phyloP scores from a whole-genome alignment of 1,284 basidiomycete species.

The Boletellus deceptivus region DNA sequence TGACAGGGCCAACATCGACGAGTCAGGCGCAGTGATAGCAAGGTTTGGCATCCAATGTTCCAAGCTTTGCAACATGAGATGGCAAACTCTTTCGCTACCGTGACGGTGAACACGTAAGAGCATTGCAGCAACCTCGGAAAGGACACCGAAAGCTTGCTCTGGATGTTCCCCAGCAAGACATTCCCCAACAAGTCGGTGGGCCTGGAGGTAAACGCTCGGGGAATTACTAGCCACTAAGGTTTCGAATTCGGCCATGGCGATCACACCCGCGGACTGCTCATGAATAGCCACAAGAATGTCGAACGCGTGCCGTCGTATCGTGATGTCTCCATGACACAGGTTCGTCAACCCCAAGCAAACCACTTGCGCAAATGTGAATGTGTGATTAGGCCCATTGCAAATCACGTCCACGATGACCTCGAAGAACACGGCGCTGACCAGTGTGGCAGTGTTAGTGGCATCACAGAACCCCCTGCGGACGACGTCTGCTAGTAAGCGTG shows the following conservation, averaged over 20 bases:
- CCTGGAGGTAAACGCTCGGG: constrained; percentile 77
- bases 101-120: constrained; percentile 67
- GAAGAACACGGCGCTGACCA: constrained; percentile 61
- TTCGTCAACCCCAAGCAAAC: constrained; percentile 85
- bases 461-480: constrained; percentile 73
- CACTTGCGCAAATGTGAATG: constrained; percentile 73
- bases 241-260: constrained; percentile 71
- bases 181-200: constrained; percentile 76
- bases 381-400: constrained; percentile 54
- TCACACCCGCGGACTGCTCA: constrained; percentile 56
- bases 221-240: constrained; percentile 74
- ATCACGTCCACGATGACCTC: constrained; percentile 78
- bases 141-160: constrained; percentile 63
- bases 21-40: constrained; percentile 45
- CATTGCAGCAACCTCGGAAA: constrained; percentile 74
- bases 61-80: constrained; percentile 68
- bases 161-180: constrained; percentile 83
- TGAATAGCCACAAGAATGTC: constrained; percentile 76
- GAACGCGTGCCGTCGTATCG: constrained; percentile 77
- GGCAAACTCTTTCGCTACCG: constrained; percentile 44
- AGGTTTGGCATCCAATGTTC: constrained; percentile 81
- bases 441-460: constrained; percentile 40
- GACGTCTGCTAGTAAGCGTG: constrained; percentile 66
- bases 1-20: constrained; percentile 41
- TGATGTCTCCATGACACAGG: constrained; percentile 71